A percentile compares a stretch with the other conserved stretches of the same genome.
Conservation (phyloP, 192 early-diverging fungal genomes). For the Coemansia sp. region DNA sequence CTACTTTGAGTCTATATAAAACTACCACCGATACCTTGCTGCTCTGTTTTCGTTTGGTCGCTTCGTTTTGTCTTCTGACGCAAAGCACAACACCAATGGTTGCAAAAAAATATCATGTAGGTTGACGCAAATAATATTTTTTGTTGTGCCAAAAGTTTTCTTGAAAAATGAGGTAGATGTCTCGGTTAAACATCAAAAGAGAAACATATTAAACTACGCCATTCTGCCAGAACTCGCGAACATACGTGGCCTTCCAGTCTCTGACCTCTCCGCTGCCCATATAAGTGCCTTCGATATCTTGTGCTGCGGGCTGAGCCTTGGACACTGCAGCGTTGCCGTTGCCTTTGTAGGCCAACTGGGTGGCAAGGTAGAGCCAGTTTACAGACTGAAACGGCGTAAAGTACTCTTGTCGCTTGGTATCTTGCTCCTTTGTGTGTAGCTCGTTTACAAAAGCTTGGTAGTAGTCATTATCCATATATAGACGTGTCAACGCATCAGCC, state of each 20-base stretch:
- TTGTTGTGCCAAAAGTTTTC: too few species aligned
- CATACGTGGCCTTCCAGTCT: slow-evolving; percentile 47
- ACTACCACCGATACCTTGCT: too few species aligned
- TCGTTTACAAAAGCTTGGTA: slow-evolving; percentile 56
- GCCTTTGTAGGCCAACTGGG: slow-evolving; percentile 56
- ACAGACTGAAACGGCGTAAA: slow-evolving; percentile 69
- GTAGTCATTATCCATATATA: slow-evolving; percentile 60
- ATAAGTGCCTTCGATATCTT: slow-evolving; percentile 45
- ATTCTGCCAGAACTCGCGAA: slow-evolving; percentile 47
- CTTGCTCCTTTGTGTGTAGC: slow-evolving; percentile 53
- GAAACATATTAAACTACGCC: neutral
- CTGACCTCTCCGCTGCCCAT: slow-evolving; percentile 47
- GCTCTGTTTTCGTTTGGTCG: too few species aligned
- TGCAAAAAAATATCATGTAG: too few species aligned
- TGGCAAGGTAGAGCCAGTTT: slow-evolving; percentile 73
- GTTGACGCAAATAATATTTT: too few species aligned
- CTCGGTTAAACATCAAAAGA: neutral
- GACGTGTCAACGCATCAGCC: slow-evolving; percentile 58
- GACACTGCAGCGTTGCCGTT: slow-evolving; percentile 26
- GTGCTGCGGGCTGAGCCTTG: slow-evolving; percentile 28
- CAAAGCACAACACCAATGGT: too few species aligned
- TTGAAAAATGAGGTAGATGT: too few species aligned
- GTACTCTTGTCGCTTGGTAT: slow-evolving; percentile 63
- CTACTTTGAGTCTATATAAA: too few species aligned
- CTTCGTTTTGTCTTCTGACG: too few species aligned